A percentile compares a stretch with the other conserved stretches of the same genome.
phyloP scores from a whole-genome alignment of 371 early-diverging fungal species.

The Lichtheimia ramosa region DNA sequence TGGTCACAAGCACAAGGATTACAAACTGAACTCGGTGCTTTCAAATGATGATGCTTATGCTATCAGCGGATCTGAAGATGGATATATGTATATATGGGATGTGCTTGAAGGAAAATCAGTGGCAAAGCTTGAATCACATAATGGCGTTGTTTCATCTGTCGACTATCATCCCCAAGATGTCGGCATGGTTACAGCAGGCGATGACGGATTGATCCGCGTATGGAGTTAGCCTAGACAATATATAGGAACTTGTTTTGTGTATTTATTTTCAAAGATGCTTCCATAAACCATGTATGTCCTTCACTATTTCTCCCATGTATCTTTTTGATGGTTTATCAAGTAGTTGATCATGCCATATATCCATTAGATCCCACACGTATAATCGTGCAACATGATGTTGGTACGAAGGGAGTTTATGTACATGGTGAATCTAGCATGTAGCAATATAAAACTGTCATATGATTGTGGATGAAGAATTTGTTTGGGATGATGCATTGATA shows the following conservation, averaged over 20 bases:
- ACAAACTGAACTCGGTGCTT: slow-evolving; percentile 70
- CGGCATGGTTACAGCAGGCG: slow-evolving; percentile 54
- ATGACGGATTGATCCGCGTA: slow-evolving; percentile 55
- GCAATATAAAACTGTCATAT: no score
- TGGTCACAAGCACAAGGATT: slow-evolving; percentile 80
- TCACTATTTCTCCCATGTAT: no score
- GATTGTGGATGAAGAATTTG: no score
- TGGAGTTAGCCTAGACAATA: slow-evolving; percentile 36
- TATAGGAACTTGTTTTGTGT: neutral
- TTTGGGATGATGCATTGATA: no score
- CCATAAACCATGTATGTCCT: no score
- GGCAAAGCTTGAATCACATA: slow-evolving; percentile 25
- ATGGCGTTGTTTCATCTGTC: slow-evolving; percentile 36
- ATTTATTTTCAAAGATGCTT: neutral
- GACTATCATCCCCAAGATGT: slow-evolving; percentile 47
- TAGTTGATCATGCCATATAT: no score
- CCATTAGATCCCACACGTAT: no score
- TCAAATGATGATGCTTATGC: slow-evolving; percentile 74
- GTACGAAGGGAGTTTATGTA: no score
- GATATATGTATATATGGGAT: slow-evolving; percentile 85
- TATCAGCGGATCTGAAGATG: slow-evolving; percentile 91
- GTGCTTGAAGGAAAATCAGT: slow-evolving; percentile 60
- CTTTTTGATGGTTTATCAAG: no score
- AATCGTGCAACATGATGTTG: no score
- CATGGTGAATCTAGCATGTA: no score